Evolutionary conservation across 495 filamentous ascomycete species (phyloP).

Genomic region (Friedmanniomyces simplex): DNA sequence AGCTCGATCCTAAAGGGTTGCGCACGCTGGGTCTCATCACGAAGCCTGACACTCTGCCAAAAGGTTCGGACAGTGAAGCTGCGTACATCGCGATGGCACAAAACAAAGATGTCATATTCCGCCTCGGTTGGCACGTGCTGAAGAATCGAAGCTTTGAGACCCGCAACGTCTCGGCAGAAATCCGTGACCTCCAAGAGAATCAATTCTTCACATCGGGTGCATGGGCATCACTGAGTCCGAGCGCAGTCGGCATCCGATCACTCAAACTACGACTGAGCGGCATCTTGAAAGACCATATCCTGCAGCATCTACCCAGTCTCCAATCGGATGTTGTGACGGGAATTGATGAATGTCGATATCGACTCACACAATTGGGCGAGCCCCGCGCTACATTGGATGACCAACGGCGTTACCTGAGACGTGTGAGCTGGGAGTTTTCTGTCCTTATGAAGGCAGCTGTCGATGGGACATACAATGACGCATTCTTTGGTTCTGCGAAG

Average conservation of each 20-base stretch:
- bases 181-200: neutral
- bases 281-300: constrained; percentile 48
- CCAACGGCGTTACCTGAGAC: constrained; percentile 43
- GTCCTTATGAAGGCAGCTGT: constrained; percentile 40
- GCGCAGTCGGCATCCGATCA: constrained; percentile 38
- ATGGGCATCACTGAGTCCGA: constrained; percentile 36
- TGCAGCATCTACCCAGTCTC: constrained; percentile 45
- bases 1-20: constrained; percentile 39
- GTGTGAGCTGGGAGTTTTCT: constrained; percentile 43
- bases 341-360: constrained; percentile 24
- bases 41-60: constrained; percentile 40
- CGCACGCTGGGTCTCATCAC: constrained; percentile 52
- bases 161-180: neutral
- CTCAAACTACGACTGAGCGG: constrained; percentile 45
- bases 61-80: neutral
- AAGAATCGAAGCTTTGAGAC: constrained; percentile 33
- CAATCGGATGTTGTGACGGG: constrained; percentile 45
- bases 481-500: constrained; percentile 43
- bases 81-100: constrained; percentile 40
- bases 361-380: constrained; percentile 40
- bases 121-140: constrained; percentile 50
- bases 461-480: constrained; percentile 45
- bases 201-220: constrained; percentile 40
- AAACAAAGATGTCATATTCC: constrained; percentile 36
- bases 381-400: constrained; percentile 39